Percentiles rank a stretch among this genome's conserved stretches.
Conservation (phyloP, 2,329 filamentous ascomycete species). For the Beauveria sp. region DNA sequence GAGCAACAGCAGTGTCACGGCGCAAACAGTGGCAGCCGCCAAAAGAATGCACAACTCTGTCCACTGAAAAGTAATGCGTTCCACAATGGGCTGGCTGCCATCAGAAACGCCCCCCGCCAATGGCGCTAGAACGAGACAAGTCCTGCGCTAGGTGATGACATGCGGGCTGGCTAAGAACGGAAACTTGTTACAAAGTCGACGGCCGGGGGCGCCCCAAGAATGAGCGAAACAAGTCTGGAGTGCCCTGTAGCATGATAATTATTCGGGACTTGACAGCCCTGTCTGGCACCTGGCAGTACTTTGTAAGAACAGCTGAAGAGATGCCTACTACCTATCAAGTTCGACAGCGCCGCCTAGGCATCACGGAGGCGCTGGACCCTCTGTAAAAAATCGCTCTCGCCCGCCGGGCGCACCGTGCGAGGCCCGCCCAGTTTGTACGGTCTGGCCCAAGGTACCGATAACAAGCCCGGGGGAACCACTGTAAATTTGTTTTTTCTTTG, state of each 20-base stretch:
- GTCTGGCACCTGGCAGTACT: neutral
- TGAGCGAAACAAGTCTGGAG: neutral
- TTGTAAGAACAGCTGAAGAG: too few species aligned
- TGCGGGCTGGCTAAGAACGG: neutral
- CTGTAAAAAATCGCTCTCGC: conserved; percentile 3
- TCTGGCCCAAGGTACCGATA: conserved; percentile 4
- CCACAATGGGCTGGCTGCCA: neutral
- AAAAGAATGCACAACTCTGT: neutral
- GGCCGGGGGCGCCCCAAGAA: neutral
- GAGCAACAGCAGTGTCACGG: neutral
- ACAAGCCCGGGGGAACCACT: neutral
- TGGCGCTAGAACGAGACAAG: conserved; percentile 8
- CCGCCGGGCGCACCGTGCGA: conserved; percentile 7
- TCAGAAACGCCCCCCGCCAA: neutral
- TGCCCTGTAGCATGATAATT: neutral
- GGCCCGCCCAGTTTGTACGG: conserved; percentile 1
- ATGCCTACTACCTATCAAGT: too few species aligned
- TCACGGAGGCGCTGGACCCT: neutral
- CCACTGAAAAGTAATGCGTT: conserved; percentile 5
- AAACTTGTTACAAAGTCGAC: neutral
- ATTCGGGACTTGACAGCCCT: neutral
- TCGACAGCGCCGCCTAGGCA: neutral
- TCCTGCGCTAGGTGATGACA: conserved; percentile 1
- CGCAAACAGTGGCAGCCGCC: neutral
- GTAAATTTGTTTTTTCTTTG: neutral